These are phyloP conservation scores for Serendipita sp. DNA, from an alignment of 1,284 basidiomycete genomes.

Conservation along the genomic window DNA sequence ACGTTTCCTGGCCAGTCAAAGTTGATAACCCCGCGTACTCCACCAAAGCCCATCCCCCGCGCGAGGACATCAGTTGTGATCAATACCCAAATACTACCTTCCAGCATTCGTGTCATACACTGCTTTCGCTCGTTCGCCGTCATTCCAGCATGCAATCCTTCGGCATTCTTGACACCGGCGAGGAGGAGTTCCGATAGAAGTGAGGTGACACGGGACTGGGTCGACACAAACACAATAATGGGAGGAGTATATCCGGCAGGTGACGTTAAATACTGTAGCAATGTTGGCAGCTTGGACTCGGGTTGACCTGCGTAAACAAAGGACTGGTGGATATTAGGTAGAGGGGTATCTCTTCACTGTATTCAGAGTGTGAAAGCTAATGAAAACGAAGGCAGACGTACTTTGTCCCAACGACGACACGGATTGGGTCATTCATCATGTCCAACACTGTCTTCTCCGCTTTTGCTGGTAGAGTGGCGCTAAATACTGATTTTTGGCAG, in stretches of 20 bases:
- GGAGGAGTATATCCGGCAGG: conserved; percentile 72
- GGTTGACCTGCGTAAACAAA: conserved; percentile 89
- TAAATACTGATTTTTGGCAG: conserved; percentile 83
- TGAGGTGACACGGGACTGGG: conserved; percentile 81
- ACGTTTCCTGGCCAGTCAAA: conserved; percentile 92
- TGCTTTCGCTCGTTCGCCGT: conserved; percentile 78
- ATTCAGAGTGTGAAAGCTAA: not conserved
- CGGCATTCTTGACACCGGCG: conserved; percentile 76
- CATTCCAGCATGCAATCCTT: conserved; percentile 83
- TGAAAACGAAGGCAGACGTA: conserved; percentile 26
- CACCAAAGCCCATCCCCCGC: conserved; percentile 95
- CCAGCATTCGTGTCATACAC: conserved; percentile 70
- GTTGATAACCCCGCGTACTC: conserved; percentile 88
- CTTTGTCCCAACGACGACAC: conserved; percentile 91
- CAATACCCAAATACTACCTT: conserved; percentile 83
- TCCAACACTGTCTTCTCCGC: conserved; percentile 78
- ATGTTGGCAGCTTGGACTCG: conserved; percentile 78
- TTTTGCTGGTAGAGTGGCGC: conserved; percentile 83
- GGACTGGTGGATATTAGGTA: conserved; percentile 70
- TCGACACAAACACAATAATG: conserved; percentile 85
- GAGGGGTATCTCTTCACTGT: conserved; percentile 63
- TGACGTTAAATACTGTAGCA: conserved; percentile 62
- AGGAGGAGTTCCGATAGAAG: conserved; percentile 76
- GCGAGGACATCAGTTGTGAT: conserved; percentile 92
- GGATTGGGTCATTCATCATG: conserved; percentile 70